Evolutionary conservation across 345 rosid genomes (phyloP).

Genomic region (Camelina neglecta): DNA sequence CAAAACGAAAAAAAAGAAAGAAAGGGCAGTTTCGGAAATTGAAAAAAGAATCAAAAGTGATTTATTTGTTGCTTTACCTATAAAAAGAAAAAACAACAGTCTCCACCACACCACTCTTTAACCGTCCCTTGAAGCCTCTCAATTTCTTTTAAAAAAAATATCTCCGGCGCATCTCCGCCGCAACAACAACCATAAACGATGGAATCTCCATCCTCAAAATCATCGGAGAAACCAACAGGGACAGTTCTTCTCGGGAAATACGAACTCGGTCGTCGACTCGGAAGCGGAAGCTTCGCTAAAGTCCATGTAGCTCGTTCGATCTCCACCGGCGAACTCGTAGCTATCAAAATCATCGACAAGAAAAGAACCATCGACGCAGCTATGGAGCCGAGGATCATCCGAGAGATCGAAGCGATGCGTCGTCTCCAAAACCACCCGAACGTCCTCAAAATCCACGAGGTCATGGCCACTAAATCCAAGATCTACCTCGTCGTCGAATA

Average conservation of each 20-base stretch:
- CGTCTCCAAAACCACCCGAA: constrained; percentile 78
- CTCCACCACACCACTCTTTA: not conserved
- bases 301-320: constrained; percentile 67
- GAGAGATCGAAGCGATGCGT: constrained; percentile 87
- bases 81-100: constrained; percentile 15
- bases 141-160: not conserved
- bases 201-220: constrained; percentile 25
- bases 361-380: constrained; percentile 44
- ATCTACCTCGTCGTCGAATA: constrained; percentile 83
- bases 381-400: constrained; percentile 65
- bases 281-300: constrained; percentile 79
- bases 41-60: not conserved
- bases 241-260: constrained; percentile 67
- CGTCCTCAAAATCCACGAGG: constrained; percentile 79
- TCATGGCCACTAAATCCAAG: constrained; percentile 81
- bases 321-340: constrained; percentile 51
- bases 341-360: constrained; percentile 77
- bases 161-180: not conserved
- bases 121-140: not conserved
- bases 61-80: not conserved
- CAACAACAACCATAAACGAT: constrained; percentile 29
- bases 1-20: too few relatives aligned
- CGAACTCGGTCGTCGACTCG: constrained; percentile 62
- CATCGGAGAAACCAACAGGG: constrained; percentile 15
- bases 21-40: constrained; percentile 3